phyloP scores from a whole-genome alignment of 805 yeast species.

The Sugiyamaella lignohabitans region DNA sequence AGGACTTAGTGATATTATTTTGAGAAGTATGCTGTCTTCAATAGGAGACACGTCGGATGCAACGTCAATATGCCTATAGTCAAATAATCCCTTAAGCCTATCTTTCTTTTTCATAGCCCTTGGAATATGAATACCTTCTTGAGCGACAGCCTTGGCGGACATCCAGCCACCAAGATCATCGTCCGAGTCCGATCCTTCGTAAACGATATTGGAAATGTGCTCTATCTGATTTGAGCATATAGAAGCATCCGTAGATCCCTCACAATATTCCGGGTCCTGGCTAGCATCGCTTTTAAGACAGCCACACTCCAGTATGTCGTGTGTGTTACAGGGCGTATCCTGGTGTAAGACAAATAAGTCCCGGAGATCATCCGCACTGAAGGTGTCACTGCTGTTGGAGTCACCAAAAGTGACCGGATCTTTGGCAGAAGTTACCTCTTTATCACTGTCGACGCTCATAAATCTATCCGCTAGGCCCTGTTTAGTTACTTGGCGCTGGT shows the following conservation, averaged over 20 bases:
- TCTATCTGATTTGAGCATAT: background rate
- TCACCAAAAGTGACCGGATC: background rate
- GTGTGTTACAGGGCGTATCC: constrained; percentile 21
- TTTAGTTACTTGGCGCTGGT: constrained; percentile 86
- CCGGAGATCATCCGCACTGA: constrained; percentile 59
- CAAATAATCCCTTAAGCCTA: constrained; percentile 53
- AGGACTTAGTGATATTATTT: constrained; percentile 24
- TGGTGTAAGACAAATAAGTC: constrained; percentile 61
- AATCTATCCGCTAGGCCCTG: constrained; percentile 70
- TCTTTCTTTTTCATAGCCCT: constrained; percentile 34
- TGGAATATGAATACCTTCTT: constrained; percentile 20
- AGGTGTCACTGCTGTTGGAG: constrained; percentile 43
- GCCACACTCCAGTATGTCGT: constrained; percentile 34
- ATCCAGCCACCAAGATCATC: constrained; percentile 39
- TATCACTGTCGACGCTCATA: constrained; percentile 33
- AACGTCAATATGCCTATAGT: constrained; percentile 61
- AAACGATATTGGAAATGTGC: background rate
- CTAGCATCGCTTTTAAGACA: constrained; percentile 51
- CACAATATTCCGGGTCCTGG: no score
- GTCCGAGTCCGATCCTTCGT: constrained; percentile 19
- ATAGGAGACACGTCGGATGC: background rate
- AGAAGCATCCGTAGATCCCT: no score
- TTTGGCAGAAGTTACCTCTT: constrained; percentile 2
- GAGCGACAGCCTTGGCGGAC: constrained; percentile 47
- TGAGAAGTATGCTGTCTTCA: constrained; percentile 10